phyloP scores from a whole-genome alignment of 371 early-diverging fungal species.

The Paraphysoderma sedebokerense region DNA sequence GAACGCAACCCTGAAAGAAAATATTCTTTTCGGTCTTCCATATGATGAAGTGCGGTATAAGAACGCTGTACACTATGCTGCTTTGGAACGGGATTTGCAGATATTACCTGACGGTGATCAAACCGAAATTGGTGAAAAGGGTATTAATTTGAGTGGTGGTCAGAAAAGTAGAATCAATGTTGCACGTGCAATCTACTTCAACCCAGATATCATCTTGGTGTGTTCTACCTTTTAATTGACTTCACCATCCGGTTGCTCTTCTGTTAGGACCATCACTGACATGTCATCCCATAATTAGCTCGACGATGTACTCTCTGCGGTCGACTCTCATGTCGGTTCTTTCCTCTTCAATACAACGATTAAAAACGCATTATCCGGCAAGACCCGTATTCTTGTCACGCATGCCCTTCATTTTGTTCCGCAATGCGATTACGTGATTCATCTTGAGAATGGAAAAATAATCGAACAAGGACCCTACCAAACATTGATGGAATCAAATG shows the following conservation, averaged over 20 bases:
- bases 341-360: conserved; percentile 65
- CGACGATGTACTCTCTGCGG: conserved; percentile 73
- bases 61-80: conserved; percentile 22
- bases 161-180: conserved; percentile 60
- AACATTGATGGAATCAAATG: conserved; percentile 39
- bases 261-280: too few relatives aligned
- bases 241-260: too few relatives aligned
- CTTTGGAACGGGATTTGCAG: conserved; percentile 55
- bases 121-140: conserved; percentile 90
- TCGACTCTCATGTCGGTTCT: conserved; percentile 85
- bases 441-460: conserved; percentile 59
- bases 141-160: conserved; percentile 77
- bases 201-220: conserved; percentile 70
- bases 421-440: conserved; percentile 40
- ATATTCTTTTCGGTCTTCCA: conserved; percentile 75
- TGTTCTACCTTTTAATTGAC: too few relatives aligned
- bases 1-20: conserved; percentile 78
- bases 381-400: conserved; percentile 77
- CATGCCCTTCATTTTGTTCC: conserved; percentile 73
- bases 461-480: conserved; percentile 49
- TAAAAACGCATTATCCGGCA: conserved; percentile 49
- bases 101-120: conserved; percentile 65
- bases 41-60: conserved; percentile 64
- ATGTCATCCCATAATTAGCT: too few relatives aligned
- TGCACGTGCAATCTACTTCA: conserved; percentile 65